Conservation (phyloP, 2,329 filamentous ascomycete genomes). For the Diaporthe sp. region DNA sequence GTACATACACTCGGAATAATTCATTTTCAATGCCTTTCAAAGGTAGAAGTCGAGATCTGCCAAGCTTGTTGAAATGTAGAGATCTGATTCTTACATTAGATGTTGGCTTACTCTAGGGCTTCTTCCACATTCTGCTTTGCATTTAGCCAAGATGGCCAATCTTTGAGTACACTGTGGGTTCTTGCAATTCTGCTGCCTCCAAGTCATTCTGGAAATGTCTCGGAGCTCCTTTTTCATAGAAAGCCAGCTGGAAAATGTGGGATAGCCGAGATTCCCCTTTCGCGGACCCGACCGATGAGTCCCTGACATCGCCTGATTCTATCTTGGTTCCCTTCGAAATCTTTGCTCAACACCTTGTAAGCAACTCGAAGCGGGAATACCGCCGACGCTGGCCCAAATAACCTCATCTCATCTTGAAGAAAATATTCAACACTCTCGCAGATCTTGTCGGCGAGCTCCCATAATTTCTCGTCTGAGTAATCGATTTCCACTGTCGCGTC, state of each 20-base stretch:
- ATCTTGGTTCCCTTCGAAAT: not conserved
- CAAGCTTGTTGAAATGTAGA: too few relatives aligned
- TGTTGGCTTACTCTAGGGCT: too few relatives aligned
- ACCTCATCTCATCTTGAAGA: not conserved
- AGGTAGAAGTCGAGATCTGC: not conserved
- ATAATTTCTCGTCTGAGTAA: not conserved
- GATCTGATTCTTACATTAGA: too few relatives aligned
- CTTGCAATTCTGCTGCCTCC: too few relatives aligned
- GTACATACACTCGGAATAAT: too few relatives aligned
- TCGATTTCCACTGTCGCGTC: not conserved
- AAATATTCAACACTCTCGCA: not conserved
- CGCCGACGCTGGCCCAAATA: slow-evolving; percentile 2
- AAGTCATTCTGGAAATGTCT: too few relatives aligned
- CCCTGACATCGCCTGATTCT: not conserved
- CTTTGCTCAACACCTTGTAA: not conserved
- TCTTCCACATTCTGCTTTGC: too few relatives aligned
- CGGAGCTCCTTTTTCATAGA: too few relatives aligned
- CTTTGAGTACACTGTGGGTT: too few relatives aligned
- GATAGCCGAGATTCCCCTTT: not conserved
- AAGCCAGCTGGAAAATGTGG: not conserved
- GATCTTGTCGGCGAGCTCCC: not conserved
- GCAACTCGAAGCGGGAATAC: not conserved
- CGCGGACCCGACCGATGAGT: not conserved
- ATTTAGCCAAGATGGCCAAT: too few relatives aligned
- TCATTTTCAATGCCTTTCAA: too few relatives aligned